These are phyloP conservation scores for Akanthomyces uredinophilus DNA, from an alignment of 2,329 filamentous ascomycete genomes.

Conservation along the genomic window DNA sequence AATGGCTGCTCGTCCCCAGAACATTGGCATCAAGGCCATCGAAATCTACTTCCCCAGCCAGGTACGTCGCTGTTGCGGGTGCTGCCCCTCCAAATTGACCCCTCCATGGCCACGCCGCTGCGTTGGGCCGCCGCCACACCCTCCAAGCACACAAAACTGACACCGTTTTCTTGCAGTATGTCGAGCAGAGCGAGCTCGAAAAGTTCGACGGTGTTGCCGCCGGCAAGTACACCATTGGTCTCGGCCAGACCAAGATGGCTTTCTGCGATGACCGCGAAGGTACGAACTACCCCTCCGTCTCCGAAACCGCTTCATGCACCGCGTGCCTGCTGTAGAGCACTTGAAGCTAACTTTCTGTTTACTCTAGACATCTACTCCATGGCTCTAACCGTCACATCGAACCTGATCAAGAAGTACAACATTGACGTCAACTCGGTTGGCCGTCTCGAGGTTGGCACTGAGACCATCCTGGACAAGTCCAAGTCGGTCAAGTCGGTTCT, in stretches of 20 bases:
- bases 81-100: conserved; percentile 11
- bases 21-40: conserved; percentile 90
- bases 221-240: conserved; percentile 87
- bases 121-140: conserved; percentile 11
- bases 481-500: conserved; percentile 86
- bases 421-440: conserved; percentile 74
- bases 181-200: conserved; percentile 77
- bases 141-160: conserved; percentile 21
- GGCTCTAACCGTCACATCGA: conserved; percentile 70
- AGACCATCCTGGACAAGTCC: conserved; percentile 83
- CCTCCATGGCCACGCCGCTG: conserved; percentile 14
- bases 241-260: conserved; percentile 87
- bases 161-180: conserved; percentile 54
- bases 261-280: conserved; percentile 88
- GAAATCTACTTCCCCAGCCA: conserved; percentile 84
- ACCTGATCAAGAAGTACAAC: conserved; percentile 76
- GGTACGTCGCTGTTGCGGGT: conserved; percentile 46
- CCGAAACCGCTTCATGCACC: conserved; percentile 13
- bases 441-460: conserved; percentile 78
- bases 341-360: conserved; percentile 17
- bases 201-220: conserved; percentile 78
- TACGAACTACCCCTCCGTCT: conserved; percentile 34
- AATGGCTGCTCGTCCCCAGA: conserved; percentile 75
- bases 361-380: conserved; percentile 78
- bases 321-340: neutral